These are phyloP conservation scores for Musa schizocarpa DNA, from an alignment of 176 grass and related monocot species.

Conservation along the genomic window DNA sequence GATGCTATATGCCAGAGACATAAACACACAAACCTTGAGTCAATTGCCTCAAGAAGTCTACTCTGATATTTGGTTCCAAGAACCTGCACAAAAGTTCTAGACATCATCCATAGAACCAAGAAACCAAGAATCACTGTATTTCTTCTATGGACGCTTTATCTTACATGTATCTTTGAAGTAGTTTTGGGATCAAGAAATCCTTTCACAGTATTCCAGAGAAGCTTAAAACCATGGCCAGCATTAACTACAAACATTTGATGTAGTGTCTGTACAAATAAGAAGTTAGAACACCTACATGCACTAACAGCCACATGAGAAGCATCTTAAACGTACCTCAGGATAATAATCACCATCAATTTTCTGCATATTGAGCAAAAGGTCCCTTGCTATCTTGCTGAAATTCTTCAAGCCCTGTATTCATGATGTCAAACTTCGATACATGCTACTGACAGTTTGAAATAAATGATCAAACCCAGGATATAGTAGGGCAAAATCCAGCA, in stretches of 20 bases:
- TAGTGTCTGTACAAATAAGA: constrained; percentile 55
- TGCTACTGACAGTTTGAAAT: background rate
- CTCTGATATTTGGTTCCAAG: constrained; percentile 79
- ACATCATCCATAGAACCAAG: background rate
- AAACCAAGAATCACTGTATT: constrained; percentile 9
- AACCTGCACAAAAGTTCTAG: constrained; percentile 36
- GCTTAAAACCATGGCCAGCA: constrained; percentile 78
- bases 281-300: background rate
- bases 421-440: background rate
- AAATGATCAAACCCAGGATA: background rate
- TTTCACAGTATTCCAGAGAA: constrained; percentile 90
- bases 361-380: constrained; percentile 63
- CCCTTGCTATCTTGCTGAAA: constrained; percentile 81
- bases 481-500: too few species aligned
- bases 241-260: constrained; percentile 99
- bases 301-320: background rate
- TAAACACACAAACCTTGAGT: constrained; percentile 44
- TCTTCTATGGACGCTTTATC: constrained; percentile 1
- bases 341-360: constrained; percentile 98
- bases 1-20: background rate
- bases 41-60: constrained; percentile 85
- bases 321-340: constrained; percentile 24
- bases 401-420: constrained; percentile 76
- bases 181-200: constrained; percentile 99
- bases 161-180: constrained; percentile 94